Conservation (phyloP, 345 rosid species). For the Ailanthus altissimus region DNA sequence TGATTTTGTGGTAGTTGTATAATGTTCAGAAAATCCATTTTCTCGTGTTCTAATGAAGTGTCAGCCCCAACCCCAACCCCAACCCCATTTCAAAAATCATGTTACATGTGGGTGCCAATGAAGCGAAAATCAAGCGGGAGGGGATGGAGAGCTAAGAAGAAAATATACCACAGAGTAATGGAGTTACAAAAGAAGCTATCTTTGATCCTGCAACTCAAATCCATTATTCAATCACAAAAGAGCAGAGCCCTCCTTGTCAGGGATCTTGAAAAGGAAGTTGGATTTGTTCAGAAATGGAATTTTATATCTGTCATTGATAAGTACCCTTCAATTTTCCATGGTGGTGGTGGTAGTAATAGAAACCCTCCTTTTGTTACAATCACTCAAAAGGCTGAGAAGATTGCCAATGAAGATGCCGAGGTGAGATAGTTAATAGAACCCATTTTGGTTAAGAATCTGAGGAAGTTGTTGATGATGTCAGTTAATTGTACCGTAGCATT, state of each 20-base stretch:
- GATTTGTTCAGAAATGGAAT: constrained; percentile 89
- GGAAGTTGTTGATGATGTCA: constrained; percentile 87
- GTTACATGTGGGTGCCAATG: constrained; percentile 39
- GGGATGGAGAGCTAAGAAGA: constrained; percentile 83
- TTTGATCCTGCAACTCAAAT: constrained; percentile 63
- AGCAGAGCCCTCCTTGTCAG: constrained; percentile 61
- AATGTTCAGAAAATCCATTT: constrained; percentile 22
- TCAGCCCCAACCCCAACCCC: too few relatives aligned
- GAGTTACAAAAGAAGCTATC: constrained; percentile 77
- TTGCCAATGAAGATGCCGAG: constrained; percentile 58
- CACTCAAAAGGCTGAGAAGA: constrained; percentile 60
- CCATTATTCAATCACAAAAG: constrained; percentile 72
- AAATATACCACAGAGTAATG: constrained; percentile 80
- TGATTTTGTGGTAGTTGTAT: neutral
- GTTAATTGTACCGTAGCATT: constrained; percentile 76
- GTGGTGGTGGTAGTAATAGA: constrained; percentile 60
- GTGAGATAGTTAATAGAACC: constrained; percentile 69
- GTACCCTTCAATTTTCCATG: constrained; percentile 68
- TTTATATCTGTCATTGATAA: constrained; percentile 77
- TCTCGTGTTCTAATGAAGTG: neutral
- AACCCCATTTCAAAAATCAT: constrained; percentile 24
- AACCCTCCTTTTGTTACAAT: constrained; percentile 66
- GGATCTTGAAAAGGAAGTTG: constrained; percentile 92
- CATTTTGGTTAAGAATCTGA: constrained; percentile 65
- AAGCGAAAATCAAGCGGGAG: constrained; percentile 68